Evolutionary conservation across 768 basidiomycete genomes (phyloP).

Genomic region (Glaciozyma martinii): DNA sequence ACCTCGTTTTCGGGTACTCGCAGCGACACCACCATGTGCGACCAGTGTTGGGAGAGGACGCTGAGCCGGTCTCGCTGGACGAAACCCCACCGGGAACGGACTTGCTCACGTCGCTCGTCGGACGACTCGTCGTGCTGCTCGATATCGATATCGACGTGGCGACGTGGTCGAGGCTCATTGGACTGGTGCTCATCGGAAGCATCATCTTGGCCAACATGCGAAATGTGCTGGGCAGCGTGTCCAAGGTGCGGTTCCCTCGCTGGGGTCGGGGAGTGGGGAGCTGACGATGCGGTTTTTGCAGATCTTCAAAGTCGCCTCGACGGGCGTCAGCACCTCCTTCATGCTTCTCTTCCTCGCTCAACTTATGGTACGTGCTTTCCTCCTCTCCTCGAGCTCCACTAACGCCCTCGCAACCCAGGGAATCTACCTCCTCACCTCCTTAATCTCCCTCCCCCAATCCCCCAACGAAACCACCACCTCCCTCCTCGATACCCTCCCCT

Average conservation of each 20-base stretch:
- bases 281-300: background rate
- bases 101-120: conserved; percentile 30
- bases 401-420: conserved; percentile 16
- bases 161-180: conserved; percentile 32
- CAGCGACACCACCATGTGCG: conserved; percentile 10
- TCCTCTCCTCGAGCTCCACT: background rate
- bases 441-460: conserved; percentile 34
- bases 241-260: conserved; percentile 17
- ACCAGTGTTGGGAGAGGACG: background rate
- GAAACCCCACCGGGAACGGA: conserved; percentile 16
- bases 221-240: conserved; percentile 32
- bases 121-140: conserved; percentile 23
- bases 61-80: background rate
- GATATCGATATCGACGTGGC: conserved; percentile 33
- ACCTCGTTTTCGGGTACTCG: conserved; percentile 33
- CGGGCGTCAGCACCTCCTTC: conserved; percentile 35
- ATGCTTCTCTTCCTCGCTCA: conserved; percentile 36
- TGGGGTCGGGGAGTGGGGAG: background rate
- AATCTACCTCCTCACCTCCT: conserved; percentile 36
- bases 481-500: conserved; percentile 34
- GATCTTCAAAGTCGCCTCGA: conserved; percentile 35
- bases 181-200: conserved; percentile 30
- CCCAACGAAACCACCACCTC: conserved; percentile 13
- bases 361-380: conserved; percentile 30
- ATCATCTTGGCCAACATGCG: conserved; percentile 36